Conservation (phyloP, 2,329 filamentous ascomycete genomes). For the Neonectria sp. region DNA sequence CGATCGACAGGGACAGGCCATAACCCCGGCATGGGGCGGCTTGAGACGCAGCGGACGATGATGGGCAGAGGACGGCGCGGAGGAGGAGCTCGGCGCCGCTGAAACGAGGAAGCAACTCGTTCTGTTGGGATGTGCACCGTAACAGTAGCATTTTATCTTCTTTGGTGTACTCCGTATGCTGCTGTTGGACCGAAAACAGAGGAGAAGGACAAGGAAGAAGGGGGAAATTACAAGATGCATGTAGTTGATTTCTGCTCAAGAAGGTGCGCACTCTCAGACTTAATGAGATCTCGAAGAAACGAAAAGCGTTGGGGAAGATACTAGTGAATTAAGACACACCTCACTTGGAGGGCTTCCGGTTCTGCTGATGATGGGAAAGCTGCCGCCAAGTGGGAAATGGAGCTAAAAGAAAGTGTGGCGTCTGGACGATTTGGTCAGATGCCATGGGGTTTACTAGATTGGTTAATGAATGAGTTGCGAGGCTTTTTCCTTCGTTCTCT, state of each 20-base stretch:
- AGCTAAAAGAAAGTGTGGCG: slow-evolving; percentile 44
- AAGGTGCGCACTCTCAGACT: too few relatives aligned
- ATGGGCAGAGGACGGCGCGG: slow-evolving; percentile 7
- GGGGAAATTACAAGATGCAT: too few relatives aligned
- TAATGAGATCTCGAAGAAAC: too few relatives aligned
- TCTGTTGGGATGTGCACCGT: neutral
- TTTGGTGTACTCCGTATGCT: too few relatives aligned
- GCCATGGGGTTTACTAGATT: neutral
- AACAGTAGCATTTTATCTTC: too few relatives aligned
- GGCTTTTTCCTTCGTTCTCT: neutral
- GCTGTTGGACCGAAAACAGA: too few relatives aligned
- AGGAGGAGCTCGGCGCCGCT: slow-evolving; percentile 8
- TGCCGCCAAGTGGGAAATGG: slow-evolving; percentile 18
- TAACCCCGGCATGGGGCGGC: slow-evolving; percentile 18
- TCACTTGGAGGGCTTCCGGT: neutral
- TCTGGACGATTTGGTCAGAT: slow-evolving; percentile 9
- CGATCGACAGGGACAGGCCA: slow-evolving; percentile 24
- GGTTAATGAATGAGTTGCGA: neutral
- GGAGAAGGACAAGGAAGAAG: too few relatives aligned
- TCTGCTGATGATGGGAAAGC: slow-evolving; percentile 9
- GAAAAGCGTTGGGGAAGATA: slow-evolving; percentile 22
- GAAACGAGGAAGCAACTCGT: slow-evolving; percentile 26
- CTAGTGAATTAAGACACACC: too few relatives aligned
- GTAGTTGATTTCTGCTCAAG: too few relatives aligned
- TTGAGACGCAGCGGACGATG: slow-evolving; percentile 10